A percentile compares a stretch with the other conserved stretches of the same genome.
These are phyloP conservation scores for Coemansia sp. DNA, from an alignment of 192 early-diverging fungal species.

Conservation along the genomic window DNA sequence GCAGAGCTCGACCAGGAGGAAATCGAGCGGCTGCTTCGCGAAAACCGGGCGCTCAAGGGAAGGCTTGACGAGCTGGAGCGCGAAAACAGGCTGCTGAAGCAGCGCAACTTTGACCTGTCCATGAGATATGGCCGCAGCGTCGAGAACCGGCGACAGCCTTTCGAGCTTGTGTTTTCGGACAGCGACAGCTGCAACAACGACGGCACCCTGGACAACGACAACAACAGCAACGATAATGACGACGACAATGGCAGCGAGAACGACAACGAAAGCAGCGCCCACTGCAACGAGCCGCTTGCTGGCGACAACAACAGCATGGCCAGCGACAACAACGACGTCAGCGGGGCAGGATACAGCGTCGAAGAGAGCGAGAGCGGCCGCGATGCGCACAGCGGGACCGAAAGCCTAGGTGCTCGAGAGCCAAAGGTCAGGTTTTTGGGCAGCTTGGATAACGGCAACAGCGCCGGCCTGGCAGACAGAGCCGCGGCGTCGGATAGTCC, in stretches of 20 bases:
- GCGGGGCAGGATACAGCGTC: conserved; percentile 39
- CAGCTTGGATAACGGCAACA: neutral
- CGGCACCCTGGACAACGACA: conserved; percentile 16
- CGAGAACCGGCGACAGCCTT: conserved; percentile 48
- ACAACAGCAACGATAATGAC: neutral
- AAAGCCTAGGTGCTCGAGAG: conserved; percentile 16
- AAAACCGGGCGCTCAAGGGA: conserved; percentile 42
- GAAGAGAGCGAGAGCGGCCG: conserved; percentile 35
- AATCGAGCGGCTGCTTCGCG: conserved; percentile 45
- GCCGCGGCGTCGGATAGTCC: neutral
- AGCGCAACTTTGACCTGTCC: conserved; percentile 54
- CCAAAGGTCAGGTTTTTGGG: neutral
- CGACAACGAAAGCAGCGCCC: conserved; percentile 2
- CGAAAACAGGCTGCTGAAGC: conserved; percentile 51
- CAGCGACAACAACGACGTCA: conserved; percentile 40
- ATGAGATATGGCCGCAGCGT: conserved; percentile 49
- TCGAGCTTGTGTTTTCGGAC: conserved; percentile 47
- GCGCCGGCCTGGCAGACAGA: neutral
- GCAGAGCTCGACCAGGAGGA: conserved; percentile 55
- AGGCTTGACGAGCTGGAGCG: conserved; percentile 53
- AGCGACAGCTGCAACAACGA: conserved; percentile 13
- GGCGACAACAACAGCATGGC: conserved; percentile 13
- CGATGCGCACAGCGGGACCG: conserved; percentile 28
- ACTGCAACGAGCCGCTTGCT: conserved; percentile 7
- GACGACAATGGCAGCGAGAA: conserved; percentile 11